Percentiles rank a stretch among this genome's conserved stretches.
Evolutionary conservation across 768 basidiomycete species (phyloP).

Genomic region (Termitomyces sp.): DNA sequence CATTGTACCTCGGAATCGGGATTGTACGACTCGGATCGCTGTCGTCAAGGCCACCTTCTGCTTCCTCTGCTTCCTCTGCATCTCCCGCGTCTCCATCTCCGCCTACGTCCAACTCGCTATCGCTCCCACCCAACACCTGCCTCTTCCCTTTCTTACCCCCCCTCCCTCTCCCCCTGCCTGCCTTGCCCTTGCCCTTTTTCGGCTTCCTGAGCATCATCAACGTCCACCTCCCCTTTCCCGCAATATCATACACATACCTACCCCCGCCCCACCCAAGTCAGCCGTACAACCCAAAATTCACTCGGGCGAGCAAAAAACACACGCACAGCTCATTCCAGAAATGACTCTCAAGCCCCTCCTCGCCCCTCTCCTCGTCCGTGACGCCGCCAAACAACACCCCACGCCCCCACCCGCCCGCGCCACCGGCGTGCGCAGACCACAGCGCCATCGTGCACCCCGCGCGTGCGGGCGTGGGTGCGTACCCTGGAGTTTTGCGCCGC

Average conservation of each 20-base stretch:
- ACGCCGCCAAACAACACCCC: constrained; percentile 79
- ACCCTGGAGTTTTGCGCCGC: background rate
- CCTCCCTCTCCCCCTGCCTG: background rate
- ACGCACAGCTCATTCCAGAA: constrained; percentile 31
- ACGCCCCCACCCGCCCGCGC: background rate
- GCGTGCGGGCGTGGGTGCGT: background rate
- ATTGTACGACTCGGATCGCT: background rate
- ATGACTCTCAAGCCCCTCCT: constrained; percentile 77
- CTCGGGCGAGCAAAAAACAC: background rate
- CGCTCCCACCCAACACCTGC: background rate
- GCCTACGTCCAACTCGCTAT: background rate
- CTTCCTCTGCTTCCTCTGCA: background rate
- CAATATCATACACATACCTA: background rate
- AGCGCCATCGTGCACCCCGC: constrained; percentile 72
- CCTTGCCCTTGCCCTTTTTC: background rate
- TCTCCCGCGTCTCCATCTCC: background rate
- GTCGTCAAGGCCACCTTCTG: background rate
- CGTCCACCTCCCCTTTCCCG: background rate
- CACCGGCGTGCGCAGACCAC: constrained; percentile 48
- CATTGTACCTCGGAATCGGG: background rate
- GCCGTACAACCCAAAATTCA: background rate
- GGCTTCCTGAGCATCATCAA: background rate
- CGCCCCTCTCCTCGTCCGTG: constrained; percentile 78
- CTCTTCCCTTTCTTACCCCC: background rate
- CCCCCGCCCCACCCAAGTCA: background rate